Evolutionary conservation across 2,329 filamentous ascomycete genomes (phyloP).

Genomic region (Pseudodiploospora longispora): DNA sequence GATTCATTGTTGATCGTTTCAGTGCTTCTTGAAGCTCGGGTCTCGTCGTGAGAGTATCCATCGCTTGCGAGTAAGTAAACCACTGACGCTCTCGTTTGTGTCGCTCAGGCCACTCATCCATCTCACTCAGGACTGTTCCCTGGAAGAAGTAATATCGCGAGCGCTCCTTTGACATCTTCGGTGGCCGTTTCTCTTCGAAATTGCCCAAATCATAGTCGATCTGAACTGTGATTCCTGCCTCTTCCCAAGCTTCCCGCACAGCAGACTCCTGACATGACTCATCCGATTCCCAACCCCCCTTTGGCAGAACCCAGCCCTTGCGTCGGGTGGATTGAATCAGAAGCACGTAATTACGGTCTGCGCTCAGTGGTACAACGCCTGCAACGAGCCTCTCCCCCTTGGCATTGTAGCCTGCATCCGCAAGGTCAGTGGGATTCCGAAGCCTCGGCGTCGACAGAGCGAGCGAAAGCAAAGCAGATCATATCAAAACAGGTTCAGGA

Average conservation of each 20-base stretch:
- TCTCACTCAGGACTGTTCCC: conserved; percentile 78
- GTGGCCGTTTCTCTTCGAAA: conserved; percentile 76
- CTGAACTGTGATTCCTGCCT: conserved; percentile 82
- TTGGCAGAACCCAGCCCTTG: conserved; percentile 92
- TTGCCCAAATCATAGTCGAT: conserved; percentile 80
- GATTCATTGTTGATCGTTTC: conserved; percentile 65
- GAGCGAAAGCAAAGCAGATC: conserved; percentile 6
- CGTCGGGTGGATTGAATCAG: conserved; percentile 88
- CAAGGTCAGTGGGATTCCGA: conserved; percentile 14
- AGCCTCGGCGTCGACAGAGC: conserved; percentile 8
- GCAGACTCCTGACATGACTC: conserved; percentile 82
- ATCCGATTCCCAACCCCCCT: conserved; percentile 95
- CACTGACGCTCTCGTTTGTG: conserved; percentile 85
- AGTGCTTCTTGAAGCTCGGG: conserved; percentile 87
- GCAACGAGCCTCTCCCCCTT: conserved; percentile 93
- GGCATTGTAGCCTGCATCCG: conserved; percentile 69
- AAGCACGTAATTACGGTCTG: conserved; percentile 80
- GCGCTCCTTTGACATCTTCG: conserved; percentile 59
- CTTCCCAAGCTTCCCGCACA: conserved; percentile 91
- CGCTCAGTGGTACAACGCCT: conserved; percentile 81
- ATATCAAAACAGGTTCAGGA: neutral
- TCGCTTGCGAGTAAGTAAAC: conserved; percentile 81
- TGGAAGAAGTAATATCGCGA: conserved; percentile 75
- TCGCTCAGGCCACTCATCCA: conserved; percentile 85
- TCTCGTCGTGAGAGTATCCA: conserved; percentile 63